Base-by-base conservation (phyloP, 768 basidiomycete genomes). In the Trametes cingulata region DNA sequence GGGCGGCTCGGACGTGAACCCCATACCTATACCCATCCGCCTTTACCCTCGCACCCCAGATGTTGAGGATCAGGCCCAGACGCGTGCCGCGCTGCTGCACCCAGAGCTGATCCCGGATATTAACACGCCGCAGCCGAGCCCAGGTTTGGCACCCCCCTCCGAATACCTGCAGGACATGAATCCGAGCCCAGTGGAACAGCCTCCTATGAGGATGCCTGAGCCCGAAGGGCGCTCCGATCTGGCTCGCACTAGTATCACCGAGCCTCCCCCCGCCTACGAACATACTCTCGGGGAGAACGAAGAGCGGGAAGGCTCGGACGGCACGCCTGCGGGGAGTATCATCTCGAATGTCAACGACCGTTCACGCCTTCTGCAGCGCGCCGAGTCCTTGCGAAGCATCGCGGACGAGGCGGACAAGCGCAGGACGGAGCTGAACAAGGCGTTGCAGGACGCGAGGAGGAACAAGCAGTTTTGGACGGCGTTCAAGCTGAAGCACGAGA, bases 331-430 rank as follows among this genome's bases (percentile, higher is more conserved):
- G 8, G 54, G 13, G 43, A 74, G 73, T 53, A 63, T 72, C 29
- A 61, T 75, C 46, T 71, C 71, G n/a, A 58, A 58, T 47, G 45
- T 24, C 27, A 24, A 47, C 25, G 61, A 62, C 27, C 56, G 61
- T 4, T 52, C 67, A 64, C 49, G 66, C 56, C 22, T 66, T 47
- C 27, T 66, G 60, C 13, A 63, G 62, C 52, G 67, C 56, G 40
- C 75, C 12, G 72, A 76, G 53, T 58, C 68, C 50, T 57, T 72
- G 4, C 63, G 75, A 40, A 58, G 70, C 17, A 51, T 70, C 57
- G 74, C 74, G 13, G 29, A 53, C 15, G 61, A 66, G 36, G 65
- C 67, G 56, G 72, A 74, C 58, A 65, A 61, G 48, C 66, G 67
- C 58, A 47, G 70, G 37, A 58, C 65, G 43, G 57, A 56, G 39